Base-by-base conservation (phyloP, 2,329 filamentous ascomycete species). In the Aspergillus ibericus region DNA sequence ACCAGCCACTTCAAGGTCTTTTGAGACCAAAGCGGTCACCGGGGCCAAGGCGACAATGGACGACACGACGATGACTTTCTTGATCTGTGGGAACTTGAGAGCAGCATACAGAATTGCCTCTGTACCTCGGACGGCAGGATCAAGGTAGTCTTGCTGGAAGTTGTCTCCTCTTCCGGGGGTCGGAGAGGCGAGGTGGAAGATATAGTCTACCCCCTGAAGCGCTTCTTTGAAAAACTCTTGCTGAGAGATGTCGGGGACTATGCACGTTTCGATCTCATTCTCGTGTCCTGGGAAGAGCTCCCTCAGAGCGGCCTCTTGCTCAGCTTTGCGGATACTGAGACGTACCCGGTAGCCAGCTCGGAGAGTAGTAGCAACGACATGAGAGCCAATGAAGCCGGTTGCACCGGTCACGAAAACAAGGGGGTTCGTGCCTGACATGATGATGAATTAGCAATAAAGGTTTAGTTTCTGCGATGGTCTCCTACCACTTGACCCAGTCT, bases 381-480 rank as follows among this genome's bases (percentile, higher is more conserved):
- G 46, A 7, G 59, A 56, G n/a, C 66, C 66, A 38, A 69, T 66
- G 53, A 68, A 68, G 34, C 64, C 67, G 10, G 63, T 68, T 4
- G 63, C 59, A 16, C 66, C 67, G 32, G 67, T 68, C 27, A 69
- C 61, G 20, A 68, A 65, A 16, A 67, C 25, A 2, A 63, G 55
- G 1, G 57, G 51, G 25, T 20, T 15, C 7, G 9, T 1, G 8
- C 8, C 29, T 4, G 22, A 12, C 44, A 48, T 48, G 13, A 12
- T 1, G 9, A 12, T 27, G 15, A 1, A 9, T 16, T 13, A 4
- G 34, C 9, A 1, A 27, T 10, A 18, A 13, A 25, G 22, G 5
- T 12, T 49, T 18, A 8, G 10, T 7, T 13, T n/a, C 10, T 20
- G 12, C 5, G 18, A 6, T 1, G 38, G 16, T 42, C 38, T 22